These are phyloP conservation scores for Kwoniella sp. DNA, from an alignment of 768 basidiomycete species.

Conservation along the genomic window DNA sequence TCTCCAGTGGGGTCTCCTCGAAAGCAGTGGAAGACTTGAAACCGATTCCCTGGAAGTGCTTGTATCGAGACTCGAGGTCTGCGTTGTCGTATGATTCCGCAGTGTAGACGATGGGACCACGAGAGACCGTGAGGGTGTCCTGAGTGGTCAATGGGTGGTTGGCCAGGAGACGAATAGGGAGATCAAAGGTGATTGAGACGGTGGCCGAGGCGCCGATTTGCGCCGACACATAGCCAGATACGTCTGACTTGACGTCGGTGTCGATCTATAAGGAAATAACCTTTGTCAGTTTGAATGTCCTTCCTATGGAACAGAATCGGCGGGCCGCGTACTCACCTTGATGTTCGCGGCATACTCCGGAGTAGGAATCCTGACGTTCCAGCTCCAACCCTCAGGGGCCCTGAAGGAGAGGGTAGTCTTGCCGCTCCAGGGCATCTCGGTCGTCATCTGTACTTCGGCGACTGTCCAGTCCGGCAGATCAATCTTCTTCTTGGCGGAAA, in stretches of 20 bases:
- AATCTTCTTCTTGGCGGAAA: slow-evolving; percentile 32
- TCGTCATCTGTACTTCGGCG: slow-evolving; percentile 29
- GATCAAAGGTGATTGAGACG: slow-evolving; percentile 15
- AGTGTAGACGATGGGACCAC: slow-evolving; percentile 43
- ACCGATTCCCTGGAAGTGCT: slow-evolving; percentile 39
- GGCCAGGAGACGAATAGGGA: slow-evolving; percentile 33
- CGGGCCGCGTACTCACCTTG: slow-evolving; percentile 19
- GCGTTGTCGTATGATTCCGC: slow-evolving; percentile 40
- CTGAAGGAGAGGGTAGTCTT: slow-evolving; percentile 14
- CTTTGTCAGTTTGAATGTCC: too few relatives aligned
- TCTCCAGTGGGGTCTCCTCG: slow-evolving; percentile 11
- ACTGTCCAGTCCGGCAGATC: slow-evolving; percentile 22
- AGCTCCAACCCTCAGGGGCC: slow-evolving; percentile 34
- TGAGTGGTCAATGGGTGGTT: slow-evolving; percentile 32
- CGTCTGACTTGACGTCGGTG: background rate
- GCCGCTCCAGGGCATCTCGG: slow-evolving; percentile 38
- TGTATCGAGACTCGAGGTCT: slow-evolving; percentile 22
- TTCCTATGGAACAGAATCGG: too few relatives aligned
- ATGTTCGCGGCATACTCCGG: slow-evolving; percentile 36
- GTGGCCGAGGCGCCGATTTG: background rate
- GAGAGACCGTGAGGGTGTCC: slow-evolving; percentile 35
- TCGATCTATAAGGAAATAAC: background rate
- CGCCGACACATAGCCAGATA: background rate
- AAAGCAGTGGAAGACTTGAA: slow-evolving; percentile 26
- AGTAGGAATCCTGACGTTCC: slow-evolving; percentile 26